Evolutionary conservation across 73 alveolate species (phyloP).

Genomic region (Tetrahymena malaccensis): DNA sequence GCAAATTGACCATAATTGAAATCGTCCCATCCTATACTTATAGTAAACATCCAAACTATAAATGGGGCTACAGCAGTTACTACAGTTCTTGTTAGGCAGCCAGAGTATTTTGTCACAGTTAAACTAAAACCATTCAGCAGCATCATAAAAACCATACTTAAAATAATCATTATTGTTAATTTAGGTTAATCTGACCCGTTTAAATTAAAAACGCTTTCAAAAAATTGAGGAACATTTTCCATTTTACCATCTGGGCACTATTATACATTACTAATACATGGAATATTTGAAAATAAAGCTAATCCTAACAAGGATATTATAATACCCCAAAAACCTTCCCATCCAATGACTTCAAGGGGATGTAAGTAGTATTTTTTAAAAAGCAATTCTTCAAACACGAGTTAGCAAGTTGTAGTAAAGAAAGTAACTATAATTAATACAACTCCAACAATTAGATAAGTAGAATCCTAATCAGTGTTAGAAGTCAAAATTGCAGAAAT

Average conservation of each 20-base stretch:
- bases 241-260: not conserved
- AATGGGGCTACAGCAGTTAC: not conserved
- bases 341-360: conserved; percentile 27
- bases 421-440: not conserved
- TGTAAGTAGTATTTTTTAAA: conserved; percentile 12
- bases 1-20: not conserved
- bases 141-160: not conserved
- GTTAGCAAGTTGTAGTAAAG: not conserved
- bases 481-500: conserved; percentile 12
- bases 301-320: not conserved
- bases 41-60: not conserved
- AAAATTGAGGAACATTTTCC: not conserved
- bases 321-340: conserved; percentile 39
- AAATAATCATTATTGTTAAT: not conserved
- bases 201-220: not conserved
- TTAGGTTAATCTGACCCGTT: not conserved
- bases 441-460: not conserved
- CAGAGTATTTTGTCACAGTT: not conserved
- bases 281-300: not conserved
- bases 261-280: not conserved
- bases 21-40: not conserved
- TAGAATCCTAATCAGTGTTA: conserved; percentile 1
- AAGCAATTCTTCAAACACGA: conserved; percentile 13
- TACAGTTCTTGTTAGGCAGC: not conserved
- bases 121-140: not conserved